Percentiles rank a stretch among this genome's conserved stretches.
phyloP scores from a whole-genome alignment of 495 filamentous ascomycete species.

The Margaritispora aquatica region DNA sequence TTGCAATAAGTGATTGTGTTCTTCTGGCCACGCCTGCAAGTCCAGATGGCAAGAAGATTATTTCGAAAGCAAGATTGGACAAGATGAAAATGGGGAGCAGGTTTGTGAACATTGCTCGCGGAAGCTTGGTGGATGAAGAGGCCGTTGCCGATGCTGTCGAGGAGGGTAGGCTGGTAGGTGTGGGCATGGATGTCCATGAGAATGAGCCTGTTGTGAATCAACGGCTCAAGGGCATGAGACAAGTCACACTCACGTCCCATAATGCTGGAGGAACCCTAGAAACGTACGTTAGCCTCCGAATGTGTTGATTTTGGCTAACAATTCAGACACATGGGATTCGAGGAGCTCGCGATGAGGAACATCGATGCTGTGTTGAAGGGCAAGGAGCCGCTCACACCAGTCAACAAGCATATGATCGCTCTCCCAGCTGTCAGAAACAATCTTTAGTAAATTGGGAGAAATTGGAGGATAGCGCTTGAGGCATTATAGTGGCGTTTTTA shows the following conservation, averaged over 20 bases:
- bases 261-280: constrained; percentile 70
- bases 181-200: constrained; percentile 60
- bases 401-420: constrained; percentile 51
- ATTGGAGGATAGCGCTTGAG: neutral
- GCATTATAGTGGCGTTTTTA: neutral
- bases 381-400: constrained; percentile 53
- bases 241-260: constrained; percentile 60
- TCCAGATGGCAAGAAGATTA: constrained; percentile 45
- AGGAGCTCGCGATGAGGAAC: constrained; percentile 68
- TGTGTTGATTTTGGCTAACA: neutral
- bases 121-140: constrained; percentile 61
- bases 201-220: constrained; percentile 36
- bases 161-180: constrained; percentile 39
- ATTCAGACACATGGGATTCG: constrained; percentile 54
- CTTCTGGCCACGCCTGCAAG: constrained; percentile 61
- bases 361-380: constrained; percentile 52
- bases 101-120: constrained; percentile 67
- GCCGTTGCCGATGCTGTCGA: constrained; percentile 60
- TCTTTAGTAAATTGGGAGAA: neutral
- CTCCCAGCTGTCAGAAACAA: neutral
- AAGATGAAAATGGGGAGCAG: constrained; percentile 50
- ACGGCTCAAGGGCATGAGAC: constrained; percentile 17
- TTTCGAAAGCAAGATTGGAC: constrained; percentile 43
- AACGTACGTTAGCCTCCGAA: constrained; percentile 28
- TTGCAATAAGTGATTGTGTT: constrained; percentile 55